Conservation (phyloP, 164 flowering plant species). For the Liriodendron chinense region DNA sequence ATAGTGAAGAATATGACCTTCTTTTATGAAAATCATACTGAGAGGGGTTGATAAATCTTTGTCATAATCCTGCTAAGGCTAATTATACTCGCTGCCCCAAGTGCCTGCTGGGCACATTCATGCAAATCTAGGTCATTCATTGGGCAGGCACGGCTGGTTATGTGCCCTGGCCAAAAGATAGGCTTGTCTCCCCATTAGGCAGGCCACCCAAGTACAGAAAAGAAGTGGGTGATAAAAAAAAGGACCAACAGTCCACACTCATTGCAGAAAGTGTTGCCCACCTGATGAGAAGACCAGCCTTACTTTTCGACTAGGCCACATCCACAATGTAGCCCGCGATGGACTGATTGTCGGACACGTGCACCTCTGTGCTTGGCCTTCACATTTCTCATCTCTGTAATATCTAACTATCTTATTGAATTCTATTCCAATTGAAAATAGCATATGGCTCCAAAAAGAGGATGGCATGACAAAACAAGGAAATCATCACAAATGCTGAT, state of each 20-base stretch:
- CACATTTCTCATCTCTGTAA: background rate
- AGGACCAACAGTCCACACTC: too few species aligned
- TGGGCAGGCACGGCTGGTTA: background rate
- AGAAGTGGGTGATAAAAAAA: too few species aligned
- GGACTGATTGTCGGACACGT: background rate
- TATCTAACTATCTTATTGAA: background rate
- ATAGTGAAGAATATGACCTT: too few species aligned
- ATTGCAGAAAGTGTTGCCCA: too few species aligned
- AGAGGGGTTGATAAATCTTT: background rate
- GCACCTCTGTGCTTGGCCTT: background rate
- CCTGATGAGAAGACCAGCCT: too few species aligned
- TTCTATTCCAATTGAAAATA: slow-evolving; percentile 69
- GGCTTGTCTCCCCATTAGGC: too few species aligned
- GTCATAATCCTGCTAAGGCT: too few species aligned
- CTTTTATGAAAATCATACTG: background rate
- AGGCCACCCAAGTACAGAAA: too few species aligned
- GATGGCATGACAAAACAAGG: too few species aligned
- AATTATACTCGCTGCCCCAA: too few species aligned
- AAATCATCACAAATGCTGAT: too few species aligned
- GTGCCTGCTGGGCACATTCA: background rate
- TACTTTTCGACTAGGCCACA: background rate
- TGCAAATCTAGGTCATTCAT: background rate
- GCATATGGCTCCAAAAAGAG: slow-evolving; percentile 20
- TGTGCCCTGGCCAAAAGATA: background rate
- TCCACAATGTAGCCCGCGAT: background rate